Percentiles rank a stretch among this genome's conserved stretches.
phyloP scores from a whole-genome alignment of 73 alveolate species.

The Stentor coeruleus region DNA sequence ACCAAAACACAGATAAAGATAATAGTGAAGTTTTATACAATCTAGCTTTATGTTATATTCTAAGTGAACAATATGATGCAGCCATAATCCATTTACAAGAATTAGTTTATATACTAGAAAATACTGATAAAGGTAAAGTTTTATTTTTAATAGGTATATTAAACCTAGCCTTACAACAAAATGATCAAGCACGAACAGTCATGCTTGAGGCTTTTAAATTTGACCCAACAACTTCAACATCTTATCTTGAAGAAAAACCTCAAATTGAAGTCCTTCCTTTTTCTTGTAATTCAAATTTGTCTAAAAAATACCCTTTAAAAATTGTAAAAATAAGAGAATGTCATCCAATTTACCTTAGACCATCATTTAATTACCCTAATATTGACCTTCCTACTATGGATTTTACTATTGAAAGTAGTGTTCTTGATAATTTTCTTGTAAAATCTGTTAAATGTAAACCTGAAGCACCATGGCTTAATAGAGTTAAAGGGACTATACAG shows the following conservation, averaged over 20 bases:
- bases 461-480: constrained; percentile 58
- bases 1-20: constrained; percentile 34
- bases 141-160: not conserved
- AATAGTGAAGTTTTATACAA: constrained; percentile 26
- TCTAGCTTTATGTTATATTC: not conserved
- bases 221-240: constrained; percentile 33
- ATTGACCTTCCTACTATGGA: constrained; percentile 40
- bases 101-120: not conserved
- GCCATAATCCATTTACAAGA: not conserved
- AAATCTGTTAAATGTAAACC: constrained; percentile 41
- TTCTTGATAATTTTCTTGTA: constrained; percentile 36
- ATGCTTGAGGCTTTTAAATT: constrained; percentile 34
- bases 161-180: not conserved
- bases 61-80: not conserved
- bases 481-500: constrained; percentile 32
- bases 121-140: not conserved
- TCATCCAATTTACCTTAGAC: constrained; percentile 13
- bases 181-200: constrained; percentile 26
- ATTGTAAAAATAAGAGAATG: not conserved
- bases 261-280: constrained; percentile 15
- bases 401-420: constrained; percentile 24
- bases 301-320: constrained; percentile 3
- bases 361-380: constrained; percentile 38
- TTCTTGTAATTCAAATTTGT: not conserved
- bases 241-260: constrained; percentile 28